These are phyloP conservation scores for Caloboletus inedulis DNA, from an alignment of 1,284 basidiomycete species.

Conservation along the genomic window DNA sequence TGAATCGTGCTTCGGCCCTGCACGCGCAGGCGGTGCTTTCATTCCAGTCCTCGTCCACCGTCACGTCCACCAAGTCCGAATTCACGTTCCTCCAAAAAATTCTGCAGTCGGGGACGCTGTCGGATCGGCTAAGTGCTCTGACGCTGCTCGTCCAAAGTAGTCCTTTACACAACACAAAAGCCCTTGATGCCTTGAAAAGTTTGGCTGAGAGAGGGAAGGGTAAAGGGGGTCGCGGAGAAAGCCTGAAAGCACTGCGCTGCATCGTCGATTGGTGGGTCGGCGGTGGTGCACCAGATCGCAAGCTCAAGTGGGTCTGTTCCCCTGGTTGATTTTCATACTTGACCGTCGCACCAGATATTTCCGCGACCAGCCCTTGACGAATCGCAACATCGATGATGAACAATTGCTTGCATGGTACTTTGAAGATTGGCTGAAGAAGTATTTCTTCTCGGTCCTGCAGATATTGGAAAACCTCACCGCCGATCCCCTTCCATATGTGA, in stretches of 20 bases:
- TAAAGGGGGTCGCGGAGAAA: conserved; percentile 89
- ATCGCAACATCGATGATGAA: conserved; percentile 67
- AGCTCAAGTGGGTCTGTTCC: conserved; percentile 65
- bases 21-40: conserved; percentile 49
- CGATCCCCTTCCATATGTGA: conserved; percentile 87
- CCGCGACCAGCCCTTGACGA: conserved; percentile 82
- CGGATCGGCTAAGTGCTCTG: conserved; percentile 90
- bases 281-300: conserved; percentile 77
- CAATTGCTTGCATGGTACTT: conserved; percentile 86
- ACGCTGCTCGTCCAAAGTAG: conserved; percentile 89
- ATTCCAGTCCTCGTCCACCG: conserved; percentile 44
- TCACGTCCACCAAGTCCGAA: conserved; percentile 53
- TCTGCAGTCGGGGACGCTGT: conserved; percentile 84
- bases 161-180: conserved; percentile 85
- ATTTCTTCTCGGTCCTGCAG: conserved; percentile 91
- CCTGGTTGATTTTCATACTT: not conserved
- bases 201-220: conserved; percentile 77
- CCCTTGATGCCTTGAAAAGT: conserved; percentile 69
- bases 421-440: conserved; percentile 97
- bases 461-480: conserved; percentile 86
- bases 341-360: conserved; percentile 64
- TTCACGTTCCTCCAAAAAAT: conserved; percentile 81
- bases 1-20: conserved; percentile 48
- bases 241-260: conserved; percentile 85
- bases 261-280: conserved; percentile 97